Evolutionary conservation across 2,329 filamentous ascomycete species (phyloP), one percentile per base, ranked within the genome.

Genomic region (Pestalotiopsis sp.): DNA sequence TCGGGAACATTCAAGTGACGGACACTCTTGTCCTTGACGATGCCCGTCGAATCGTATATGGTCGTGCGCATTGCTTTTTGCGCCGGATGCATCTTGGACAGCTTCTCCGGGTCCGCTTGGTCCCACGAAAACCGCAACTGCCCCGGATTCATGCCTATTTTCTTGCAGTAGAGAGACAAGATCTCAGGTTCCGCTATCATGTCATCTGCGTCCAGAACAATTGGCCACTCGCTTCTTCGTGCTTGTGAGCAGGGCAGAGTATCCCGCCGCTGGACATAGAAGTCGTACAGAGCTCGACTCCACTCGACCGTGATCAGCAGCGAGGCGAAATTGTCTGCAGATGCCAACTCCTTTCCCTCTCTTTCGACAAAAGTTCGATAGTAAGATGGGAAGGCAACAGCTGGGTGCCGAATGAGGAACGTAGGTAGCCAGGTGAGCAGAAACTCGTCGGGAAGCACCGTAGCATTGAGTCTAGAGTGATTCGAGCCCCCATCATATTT

Each of bases 341-440:
- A 25, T 60, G 57, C 57, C 1, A 60, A 2, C 5, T 60, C 23
- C 31, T 27, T 13, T 31, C 45, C 45, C 45, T 52, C 45, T 52
- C 45, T 52, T 6, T 52, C 45, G 9, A 20, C 3, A 7, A 52
- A 23, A 45, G 68, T 69, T 2, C 80, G 80, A 68, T 79, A 80
- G 25, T 76, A 72, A 1, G 81, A 83, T 4, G 80, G 77, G 58
- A 80, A 82, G 11, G 76, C 71, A 36, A 83, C 70, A 12, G 79
- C 79, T 6, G 81, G 81, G 69, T 83, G 79, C 3, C 81, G 74
- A 66, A 82, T 80, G 39, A 81, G 73, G 67, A 82, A 80, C 3
- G 78, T 74, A 5, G 79, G 72, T 57, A 75, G 72, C 72, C 74
- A 80, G 6, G 70, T 77, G 12, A 73, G 74, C 27, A 83, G 73